These are phyloP conservation scores for Pyricularia pennisetigena DNA, from an alignment of 2,329 filamentous ascomycete species.

Conservation along the genomic window DNA sequence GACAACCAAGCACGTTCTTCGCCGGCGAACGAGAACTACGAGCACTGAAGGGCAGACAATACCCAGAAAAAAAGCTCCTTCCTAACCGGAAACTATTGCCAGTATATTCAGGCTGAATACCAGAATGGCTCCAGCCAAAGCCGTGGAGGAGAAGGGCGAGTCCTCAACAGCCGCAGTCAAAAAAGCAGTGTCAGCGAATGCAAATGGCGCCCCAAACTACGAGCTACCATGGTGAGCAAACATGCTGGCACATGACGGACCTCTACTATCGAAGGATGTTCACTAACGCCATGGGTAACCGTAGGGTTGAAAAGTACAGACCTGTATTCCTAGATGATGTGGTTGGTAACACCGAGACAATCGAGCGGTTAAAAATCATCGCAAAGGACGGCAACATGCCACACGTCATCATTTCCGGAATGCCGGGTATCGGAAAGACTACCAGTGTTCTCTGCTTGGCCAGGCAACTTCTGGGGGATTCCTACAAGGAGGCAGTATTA, in stretches of 20 bases:
- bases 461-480: slow-evolving; percentile 78
- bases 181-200: slow-evolving; percentile 38
- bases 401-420: slow-evolving; percentile 97
- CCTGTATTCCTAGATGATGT: slow-evolving; percentile 93
- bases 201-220: slow-evolving; percentile 47
- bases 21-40: neutral
- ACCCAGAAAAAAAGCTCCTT: neutral
- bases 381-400: slow-evolving; percentile 99
- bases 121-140: slow-evolving; percentile 37
- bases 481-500: slow-evolving; percentile 94
- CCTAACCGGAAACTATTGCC: no score
- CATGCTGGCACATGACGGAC: neutral
- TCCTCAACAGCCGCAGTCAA: slow-evolving; percentile 50
- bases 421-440: slow-evolving; percentile 98
- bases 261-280: neutral
- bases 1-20: neutral
- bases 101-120: neutral
- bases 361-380: slow-evolving; percentile 95
- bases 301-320: slow-evolving; percentile 96
- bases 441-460: slow-evolving; percentile 91
- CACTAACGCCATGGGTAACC: slow-evolving; percentile 10
- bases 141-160: slow-evolving; percentile 42
- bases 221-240: slow-evolving; percentile 65
- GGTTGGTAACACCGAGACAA: slow-evolving; percentile 95
- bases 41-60: neutral